Evolutionary conservation across 257 asterid genomes (phyloP), one percentile per base, ranked within the genome.

Genomic region (Prunella vulgaris): DNA sequence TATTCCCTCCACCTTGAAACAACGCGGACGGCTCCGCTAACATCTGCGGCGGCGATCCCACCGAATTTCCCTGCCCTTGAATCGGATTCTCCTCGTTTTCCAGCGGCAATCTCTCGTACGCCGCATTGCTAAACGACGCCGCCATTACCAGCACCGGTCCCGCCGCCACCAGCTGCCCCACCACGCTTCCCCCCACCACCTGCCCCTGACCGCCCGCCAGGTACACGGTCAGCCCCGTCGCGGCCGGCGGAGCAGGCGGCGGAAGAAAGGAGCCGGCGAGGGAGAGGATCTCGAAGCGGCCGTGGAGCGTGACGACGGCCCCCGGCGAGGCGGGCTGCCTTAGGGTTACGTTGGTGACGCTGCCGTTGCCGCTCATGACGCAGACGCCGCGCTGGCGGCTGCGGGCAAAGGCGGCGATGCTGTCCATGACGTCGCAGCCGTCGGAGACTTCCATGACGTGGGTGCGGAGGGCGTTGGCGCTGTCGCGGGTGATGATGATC

Each of bases 171-270:
- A 92, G 88, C 72, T 84, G 87, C 49, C 98, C 98, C 5, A 85
- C 98, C 37, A 89, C 96, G 60, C 93, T 79, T 5, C 98, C 98
- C 1, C 98, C 98, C 5, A 92, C 92, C 59, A 92, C 98, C 71
- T 92, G 98, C 0, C 98, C 98, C 82, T 92, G 98, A 7, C 96
- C 96, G 20, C 96, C 98, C 1, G 98, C 88, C 25, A 92, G 56
- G 33, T 92, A 92, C 10, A 92, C 83, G 4, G 96, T 92, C 71
- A 92, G 51, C 25, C 92, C 80, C 0, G 98, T 83, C 0, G 96
- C 93, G 0, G 95, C 84, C 0, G 96, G 83, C 0, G 96, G 96
- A 2, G 96, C 98, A 0, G 98, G 98, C n/a, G 98, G 96, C 0
- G 98, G 98, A 0, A 92, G 86, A 54, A 92, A 92, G 0, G 98